Evolutionary conservation across 2,329 filamentous ascomycete genomes (phyloP).

Genomic region (Metarhizium rileyi): DNA sequence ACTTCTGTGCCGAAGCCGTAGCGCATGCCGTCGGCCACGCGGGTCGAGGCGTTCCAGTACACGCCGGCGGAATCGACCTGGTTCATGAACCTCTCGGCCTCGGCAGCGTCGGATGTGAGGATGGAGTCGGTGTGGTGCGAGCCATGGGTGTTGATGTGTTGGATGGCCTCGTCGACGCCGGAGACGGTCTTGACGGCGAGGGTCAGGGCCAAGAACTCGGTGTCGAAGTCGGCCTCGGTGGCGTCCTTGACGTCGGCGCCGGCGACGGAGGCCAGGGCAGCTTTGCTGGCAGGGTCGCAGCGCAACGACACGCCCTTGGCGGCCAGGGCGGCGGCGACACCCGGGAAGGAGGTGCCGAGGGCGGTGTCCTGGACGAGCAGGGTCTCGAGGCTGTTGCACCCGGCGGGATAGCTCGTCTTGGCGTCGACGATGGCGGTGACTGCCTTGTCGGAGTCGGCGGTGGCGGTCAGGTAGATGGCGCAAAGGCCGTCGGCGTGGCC

Average conservation of each 20-base stretch:
- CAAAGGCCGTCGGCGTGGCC: conserved; percentile 95
- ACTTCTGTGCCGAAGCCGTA: conserved; percentile 98
- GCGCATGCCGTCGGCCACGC: conserved; percentile 92
- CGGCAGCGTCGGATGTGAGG: conserved; percentile 56
- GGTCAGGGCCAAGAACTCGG: conserved; percentile 79
- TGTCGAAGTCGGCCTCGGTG: conserved; percentile 64
- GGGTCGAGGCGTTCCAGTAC: conserved; percentile 93
- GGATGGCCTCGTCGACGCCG: conserved; percentile 59
- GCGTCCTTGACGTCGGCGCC: conserved; percentile 52
- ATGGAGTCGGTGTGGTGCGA: conserved; percentile 94
- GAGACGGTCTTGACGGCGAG: conserved; percentile 75
- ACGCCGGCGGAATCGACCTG: conserved; percentile 82
- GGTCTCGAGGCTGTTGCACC: conserved; percentile 91
- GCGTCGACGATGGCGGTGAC: conserved; percentile 75
- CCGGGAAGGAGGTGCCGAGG: conserved; percentile 56
- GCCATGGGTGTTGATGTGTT: conserved; percentile 85
- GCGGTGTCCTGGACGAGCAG: conserved; percentile 72
- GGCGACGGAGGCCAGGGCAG: conserved; percentile 44
- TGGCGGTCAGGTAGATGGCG: conserved; percentile 71
- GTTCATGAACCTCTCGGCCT: conserved; percentile 75
- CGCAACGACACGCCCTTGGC: conserved; percentile 70
- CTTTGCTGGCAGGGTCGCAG: conserved; percentile 64
- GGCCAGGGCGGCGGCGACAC: conserved; percentile 63
- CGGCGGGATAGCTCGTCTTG: conserved; percentile 89
- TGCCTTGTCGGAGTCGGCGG: conserved; percentile 64